Evolutionary conservation across 345 rosid genomes (phyloP), one percentile per base, ranked within the genome.

Genomic region (Erysimum cheiranthoides): DNA sequence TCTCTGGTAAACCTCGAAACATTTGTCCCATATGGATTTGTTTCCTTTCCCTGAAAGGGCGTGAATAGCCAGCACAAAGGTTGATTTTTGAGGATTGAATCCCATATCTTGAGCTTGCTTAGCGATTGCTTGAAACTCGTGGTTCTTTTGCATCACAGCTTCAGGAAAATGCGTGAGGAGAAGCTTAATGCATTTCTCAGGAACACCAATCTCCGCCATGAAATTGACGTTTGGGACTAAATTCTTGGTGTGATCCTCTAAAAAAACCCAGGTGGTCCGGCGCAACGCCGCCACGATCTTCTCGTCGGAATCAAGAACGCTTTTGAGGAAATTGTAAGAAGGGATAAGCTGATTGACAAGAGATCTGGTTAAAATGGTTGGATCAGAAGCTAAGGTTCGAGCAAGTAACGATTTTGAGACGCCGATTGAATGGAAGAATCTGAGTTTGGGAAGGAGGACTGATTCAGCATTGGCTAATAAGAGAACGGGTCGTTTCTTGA

Each of bases 111-210:
- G 59, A 12, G 84, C 89, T 72, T 79, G 81, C 12, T 70, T 61
- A 30, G 83, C 74, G n/a, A 51, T 72, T 16, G 18, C 54, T 8
- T 75, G 25, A 8, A 87, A 87, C 59, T 65, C 68, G 0, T 60
- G 84, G 9, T 65, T 75, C 66, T 47, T 84, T 28, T 79, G 81
- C 85, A 79, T 80, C 69, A 82, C 38, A 0, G 89, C 86, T 61
- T 83, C 86, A 2, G 91, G 88, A 27, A 82, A 85, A 77, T 87
- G 83, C 10, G 85, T 50, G 61, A 87, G 76, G 5, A 87, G 57
- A 12, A 83, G 74, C 11, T 85, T 31, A 4, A 83, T 53, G 31
- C 81, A 82, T 39, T 80, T 78, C 36, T 70, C 75, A 2, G 87
- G 83, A 1, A 85, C 86, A 1, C 81, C 85, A 0, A 31, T 11